A percentile compares a stretch with the other conserved stretches of the same genome.
These are phyloP conservation scores for Leccinum pallidistipes DNA, from an alignment of 1,284 basidiomycete species.

Conservation along the genomic window DNA sequence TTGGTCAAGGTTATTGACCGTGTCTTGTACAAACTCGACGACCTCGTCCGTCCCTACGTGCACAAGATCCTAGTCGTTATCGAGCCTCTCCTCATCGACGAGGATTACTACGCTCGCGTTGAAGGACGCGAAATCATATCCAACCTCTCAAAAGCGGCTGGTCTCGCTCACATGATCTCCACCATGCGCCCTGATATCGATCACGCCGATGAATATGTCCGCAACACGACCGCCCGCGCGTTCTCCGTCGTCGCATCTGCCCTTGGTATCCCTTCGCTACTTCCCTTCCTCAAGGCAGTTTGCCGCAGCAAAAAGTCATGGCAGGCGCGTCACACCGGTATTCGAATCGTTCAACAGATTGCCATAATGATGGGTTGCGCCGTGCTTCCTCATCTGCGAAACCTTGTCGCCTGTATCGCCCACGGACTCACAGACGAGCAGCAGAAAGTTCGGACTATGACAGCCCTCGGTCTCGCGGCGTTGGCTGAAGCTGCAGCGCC, in stretches of 20 bases:
- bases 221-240: slow-evolving; percentile 98
- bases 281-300: slow-evolving; percentile 98
- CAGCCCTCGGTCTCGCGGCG: slow-evolving; percentile 93
- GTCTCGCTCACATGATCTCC: slow-evolving; percentile 99
- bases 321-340: slow-evolving; percentile 99
- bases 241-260: slow-evolving; percentile 99
- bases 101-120: slow-evolving; percentile 99
- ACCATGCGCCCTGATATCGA: slow-evolving; percentile 99
- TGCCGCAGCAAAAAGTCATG: slow-evolving; percentile 99
- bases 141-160: slow-evolving; percentile 97
- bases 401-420: slow-evolving; percentile 95
- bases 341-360: slow-evolving; percentile 99
- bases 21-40: slow-evolving; percentile 98
- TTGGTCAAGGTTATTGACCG: slow-evolving; percentile 99
- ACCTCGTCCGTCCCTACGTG: slow-evolving; percentile 97
- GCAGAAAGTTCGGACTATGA: slow-evolving; percentile 99
- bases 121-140: slow-evolving; percentile 99
- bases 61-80: slow-evolving; percentile 99
- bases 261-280: slow-evolving; percentile 94
- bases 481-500: slow-evolving; percentile 97
- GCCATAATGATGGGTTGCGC: slow-evolving; percentile 99
- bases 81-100: slow-evolving; percentile 97
- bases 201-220: slow-evolving; percentile 98
- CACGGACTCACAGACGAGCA: slow-evolving; percentile 97
- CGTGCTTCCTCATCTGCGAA: slow-evolving; percentile 95